Evolutionary conservation across 805 yeast species (phyloP).

Genomic region (Teunomyces pallodes): DNA sequence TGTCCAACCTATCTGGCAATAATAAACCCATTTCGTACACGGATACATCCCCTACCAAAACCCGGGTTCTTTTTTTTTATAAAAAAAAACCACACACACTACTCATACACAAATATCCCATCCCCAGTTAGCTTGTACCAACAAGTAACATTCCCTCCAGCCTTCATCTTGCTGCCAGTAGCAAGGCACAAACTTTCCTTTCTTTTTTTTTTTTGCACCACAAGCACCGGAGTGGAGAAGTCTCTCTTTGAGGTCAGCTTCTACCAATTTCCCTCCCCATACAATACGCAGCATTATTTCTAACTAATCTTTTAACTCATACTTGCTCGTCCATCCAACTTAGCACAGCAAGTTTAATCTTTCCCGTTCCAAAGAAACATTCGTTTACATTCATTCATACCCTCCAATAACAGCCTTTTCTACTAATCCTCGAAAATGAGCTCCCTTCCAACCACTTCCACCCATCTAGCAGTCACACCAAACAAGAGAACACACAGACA

Average conservation of each 20-base stretch:
- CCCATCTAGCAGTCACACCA: conserved; percentile 2
- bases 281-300: too few relatives aligned
- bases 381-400: neutral
- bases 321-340: neutral
- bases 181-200: too few relatives aligned
- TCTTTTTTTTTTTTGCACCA: too few relatives aligned
- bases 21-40: neutral
- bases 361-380: neutral
- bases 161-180: neutral
- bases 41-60: neutral
- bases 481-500: conserved; percentile 65
- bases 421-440: neutral
- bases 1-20: neutral
- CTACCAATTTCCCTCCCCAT: too few relatives aligned
- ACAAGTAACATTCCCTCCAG: neutral
- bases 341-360: neutral
- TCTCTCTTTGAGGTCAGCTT: too few relatives aligned
- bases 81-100: too few relatives aligned
- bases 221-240: too few relatives aligned
- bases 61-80: too few relatives aligned
- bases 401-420: neutral
- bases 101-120: too few relatives aligned
- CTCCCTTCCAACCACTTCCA: conserved; percentile 1
- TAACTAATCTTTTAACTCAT: neutral
- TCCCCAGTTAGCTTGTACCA: neutral